These are phyloP conservation scores for Plasmodium chabaudi DNA, from an alignment of 169 alveolate species.

Conservation along the genomic window DNA sequence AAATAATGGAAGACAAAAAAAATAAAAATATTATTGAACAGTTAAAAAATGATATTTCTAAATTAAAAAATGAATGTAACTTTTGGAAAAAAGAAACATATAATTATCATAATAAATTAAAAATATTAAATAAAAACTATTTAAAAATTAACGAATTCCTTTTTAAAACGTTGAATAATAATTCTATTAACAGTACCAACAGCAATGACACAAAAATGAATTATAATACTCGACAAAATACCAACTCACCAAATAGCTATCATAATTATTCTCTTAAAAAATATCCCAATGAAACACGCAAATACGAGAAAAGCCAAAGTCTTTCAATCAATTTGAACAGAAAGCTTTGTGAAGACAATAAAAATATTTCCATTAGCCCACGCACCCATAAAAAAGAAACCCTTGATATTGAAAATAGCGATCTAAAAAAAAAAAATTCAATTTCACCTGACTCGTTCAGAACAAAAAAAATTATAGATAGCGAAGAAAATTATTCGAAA, in stretches of 20 bases:
- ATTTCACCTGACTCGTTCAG: slow-evolving; percentile 4
- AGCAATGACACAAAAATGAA: too few species aligned
- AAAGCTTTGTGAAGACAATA: not conserved
- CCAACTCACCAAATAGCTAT: too few species aligned
- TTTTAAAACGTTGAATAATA: slow-evolving; percentile 33
- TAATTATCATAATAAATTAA: slow-evolving; percentile 39
- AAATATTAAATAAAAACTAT: slow-evolving; percentile 34
- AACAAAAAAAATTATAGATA: not conserved
- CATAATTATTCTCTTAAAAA: too few species aligned
- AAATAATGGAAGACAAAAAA: slow-evolving; percentile 25
- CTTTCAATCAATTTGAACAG: not conserved
- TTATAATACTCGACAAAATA: too few species aligned
- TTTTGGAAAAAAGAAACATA: slow-evolving; percentile 56
- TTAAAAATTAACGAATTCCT: slow-evolving; percentile 27
- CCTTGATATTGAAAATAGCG: too few species aligned
- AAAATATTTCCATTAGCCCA: not conserved
- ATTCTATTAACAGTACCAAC: not conserved
- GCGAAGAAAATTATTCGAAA: not conserved
- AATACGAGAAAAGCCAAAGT: not conserved
- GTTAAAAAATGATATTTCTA: slow-evolving; percentile 10
- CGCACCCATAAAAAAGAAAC: too few species aligned
- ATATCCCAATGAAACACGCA: not conserved
- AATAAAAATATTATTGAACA: slow-evolving; percentile 8
- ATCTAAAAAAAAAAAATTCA: not conserved
- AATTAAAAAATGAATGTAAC: slow-evolving; percentile 21